phyloP scores from a whole-genome alignment of 257 asterid genomes.

The Scutellaria minor region DNA sequence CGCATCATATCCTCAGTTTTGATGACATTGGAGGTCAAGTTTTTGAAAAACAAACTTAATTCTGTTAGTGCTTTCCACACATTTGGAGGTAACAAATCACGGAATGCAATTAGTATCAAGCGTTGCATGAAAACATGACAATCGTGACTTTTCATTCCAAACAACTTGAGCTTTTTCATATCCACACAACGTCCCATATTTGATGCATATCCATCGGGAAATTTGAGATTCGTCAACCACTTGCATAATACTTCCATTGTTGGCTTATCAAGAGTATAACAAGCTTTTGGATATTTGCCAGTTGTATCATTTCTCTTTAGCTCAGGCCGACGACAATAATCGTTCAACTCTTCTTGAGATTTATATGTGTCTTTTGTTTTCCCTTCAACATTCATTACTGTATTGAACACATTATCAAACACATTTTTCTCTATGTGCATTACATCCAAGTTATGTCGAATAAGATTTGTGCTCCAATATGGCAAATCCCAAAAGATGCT shows the following conservation, averaged over 20 bases:
- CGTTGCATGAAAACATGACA: background rate
- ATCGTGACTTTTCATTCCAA: background rate
- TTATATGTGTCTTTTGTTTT: background rate
- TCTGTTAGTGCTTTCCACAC: no score
- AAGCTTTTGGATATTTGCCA: background rate
- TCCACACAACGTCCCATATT: background rate
- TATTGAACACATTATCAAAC: no score
- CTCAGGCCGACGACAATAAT: background rate
- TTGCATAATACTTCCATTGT: background rate
- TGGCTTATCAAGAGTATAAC: background rate
- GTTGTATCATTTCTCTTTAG: background rate
- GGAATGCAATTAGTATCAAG: background rate
- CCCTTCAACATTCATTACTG: no score
- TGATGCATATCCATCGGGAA: no score
- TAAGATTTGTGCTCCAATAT: no score
- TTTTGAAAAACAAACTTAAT: no score
- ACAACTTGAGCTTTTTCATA: background rate
- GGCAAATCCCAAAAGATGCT: no score
- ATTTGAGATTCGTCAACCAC: background rate
- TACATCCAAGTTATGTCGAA: no score
- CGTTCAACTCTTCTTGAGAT: background rate
- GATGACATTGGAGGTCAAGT: no score
- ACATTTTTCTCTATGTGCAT: no score
- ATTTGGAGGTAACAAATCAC: no score
- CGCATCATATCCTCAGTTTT: no score